Conservation (phyloP, 768 basidiomycete genomes). For the Boletus tomentosulus region DNA sequence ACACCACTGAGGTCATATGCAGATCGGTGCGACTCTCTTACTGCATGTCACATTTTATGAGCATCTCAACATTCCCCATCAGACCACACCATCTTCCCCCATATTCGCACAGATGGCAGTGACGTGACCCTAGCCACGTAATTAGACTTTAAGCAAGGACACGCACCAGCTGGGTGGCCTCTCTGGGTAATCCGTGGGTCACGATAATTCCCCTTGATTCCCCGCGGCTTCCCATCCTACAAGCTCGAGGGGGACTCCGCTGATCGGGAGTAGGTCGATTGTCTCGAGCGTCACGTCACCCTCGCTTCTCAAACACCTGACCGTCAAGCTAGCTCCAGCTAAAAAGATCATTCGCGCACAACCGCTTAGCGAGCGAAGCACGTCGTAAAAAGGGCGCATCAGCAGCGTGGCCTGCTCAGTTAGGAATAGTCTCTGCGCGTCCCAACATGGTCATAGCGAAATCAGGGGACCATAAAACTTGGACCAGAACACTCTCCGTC, state of each 20-base stretch:
- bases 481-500: not conserved
- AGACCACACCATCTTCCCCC: conserved; percentile 4
- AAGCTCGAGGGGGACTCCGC: conserved; percentile 7
- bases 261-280: not conserved
- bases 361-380: conserved; percentile 16
- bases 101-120: conserved; percentile 22
- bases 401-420: conserved; percentile 25
- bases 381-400: conserved; percentile 33
- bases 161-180: conserved; percentile 18
- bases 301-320: conserved; percentile 7
- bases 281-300: conserved; percentile 13
- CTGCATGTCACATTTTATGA: conserved; percentile 1
- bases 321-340: not conserved
- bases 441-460: conserved; percentile 21
- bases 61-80: conserved; percentile 11
- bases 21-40: conserved; percentile 27
- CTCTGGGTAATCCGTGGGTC: conserved; percentile 12
- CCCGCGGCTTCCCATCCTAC: conserved; percentile 25
- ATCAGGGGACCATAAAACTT: not conserved
- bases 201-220: conserved; percentile 18
- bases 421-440: conserved; percentile 10
- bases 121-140: conserved; percentile 33
- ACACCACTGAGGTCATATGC: conserved; percentile 24
- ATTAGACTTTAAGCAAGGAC: conserved; percentile 37
- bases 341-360: conserved; percentile 1